phyloP scores from a whole-genome alignment of 352 stramenopile genomes.

The Pythium sukuiense region DNA sequence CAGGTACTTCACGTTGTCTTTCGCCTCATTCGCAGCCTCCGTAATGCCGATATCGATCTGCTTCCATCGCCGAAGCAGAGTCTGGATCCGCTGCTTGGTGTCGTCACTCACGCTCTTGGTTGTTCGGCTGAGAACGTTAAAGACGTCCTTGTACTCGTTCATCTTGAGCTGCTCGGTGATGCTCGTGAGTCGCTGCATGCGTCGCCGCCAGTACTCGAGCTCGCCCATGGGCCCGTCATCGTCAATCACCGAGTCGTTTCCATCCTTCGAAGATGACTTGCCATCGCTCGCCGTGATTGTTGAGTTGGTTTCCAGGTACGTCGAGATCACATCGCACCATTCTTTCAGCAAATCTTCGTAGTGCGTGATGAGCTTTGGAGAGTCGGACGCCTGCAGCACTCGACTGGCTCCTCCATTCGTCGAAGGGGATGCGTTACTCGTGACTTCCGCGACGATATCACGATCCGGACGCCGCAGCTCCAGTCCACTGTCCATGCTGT shows the following conservation, averaged over 20 bases:
- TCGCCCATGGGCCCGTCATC: constrained; percentile 95
- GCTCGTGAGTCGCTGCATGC: constrained; percentile 98
- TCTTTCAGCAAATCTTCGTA: constrained; percentile 97
- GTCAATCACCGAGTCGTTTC: constrained; percentile 67
- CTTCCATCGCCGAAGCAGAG: constrained; percentile 95
- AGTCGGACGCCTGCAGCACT: constrained; percentile 78
- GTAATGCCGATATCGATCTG: constrained; percentile 98
- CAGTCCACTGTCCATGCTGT: constrained; percentile 94
- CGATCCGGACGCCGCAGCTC: constrained; percentile 90
- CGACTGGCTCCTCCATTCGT: constrained; percentile 42
- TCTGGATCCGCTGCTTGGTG: constrained; percentile 93
- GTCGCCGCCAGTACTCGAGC: constrained; percentile 95
- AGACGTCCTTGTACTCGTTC: constrained; percentile 95
- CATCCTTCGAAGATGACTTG: constrained; percentile 31
- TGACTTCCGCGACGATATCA: constrained; percentile 64
- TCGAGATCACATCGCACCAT: constrained; percentile 96
- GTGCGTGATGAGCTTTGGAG: constrained; percentile 89
- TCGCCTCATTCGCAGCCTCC: constrained; percentile 97
- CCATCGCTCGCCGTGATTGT: constrained; percentile 42
- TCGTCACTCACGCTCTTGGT: constrained; percentile 87
- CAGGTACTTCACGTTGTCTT: constrained; percentile 99
- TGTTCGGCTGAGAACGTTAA: constrained; percentile 88
- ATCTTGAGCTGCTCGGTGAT: constrained; percentile 98
- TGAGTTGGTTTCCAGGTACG: constrained; percentile 91
- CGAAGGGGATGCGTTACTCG: constrained; percentile 33